phyloP scores from a whole-genome alignment of 2,329 filamentous ascomycete genomes.

The Hymenoscyphus linearis region DNA sequence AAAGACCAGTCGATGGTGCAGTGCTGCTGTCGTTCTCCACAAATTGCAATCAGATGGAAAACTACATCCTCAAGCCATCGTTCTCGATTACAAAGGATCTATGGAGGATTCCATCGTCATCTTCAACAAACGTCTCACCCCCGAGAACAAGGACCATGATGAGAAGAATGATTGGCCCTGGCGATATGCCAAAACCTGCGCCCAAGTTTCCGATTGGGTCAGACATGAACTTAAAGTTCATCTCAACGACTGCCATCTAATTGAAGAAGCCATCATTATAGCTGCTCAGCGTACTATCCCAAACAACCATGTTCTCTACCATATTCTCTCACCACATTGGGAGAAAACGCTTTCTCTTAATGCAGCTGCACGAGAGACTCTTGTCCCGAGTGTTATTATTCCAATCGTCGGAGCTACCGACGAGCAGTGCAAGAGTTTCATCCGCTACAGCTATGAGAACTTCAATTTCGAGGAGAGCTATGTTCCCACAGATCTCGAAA shows the following conservation, averaged over 20 bases:
- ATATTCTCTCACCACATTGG: constrained; percentile 43
- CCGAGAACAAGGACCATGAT: constrained; percentile 28
- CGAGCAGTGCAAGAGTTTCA: constrained; percentile 35
- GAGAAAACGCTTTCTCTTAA: constrained; percentile 46
- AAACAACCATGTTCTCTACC: constrained; percentile 39
- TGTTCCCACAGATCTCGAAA: constrained; percentile 40
- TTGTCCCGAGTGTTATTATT: constrained; percentile 42
- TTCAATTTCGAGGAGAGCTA: constrained; percentile 39
- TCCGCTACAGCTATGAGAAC: constrained; percentile 37
- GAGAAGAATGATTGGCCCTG: constrained; percentile 45
- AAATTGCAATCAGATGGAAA: constrained; percentile 39
- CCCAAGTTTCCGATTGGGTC: constrained; percentile 44
- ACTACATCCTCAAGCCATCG: constrained; percentile 45
- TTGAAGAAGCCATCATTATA: constrained; percentile 45
- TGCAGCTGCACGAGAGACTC: constrained; percentile 38
- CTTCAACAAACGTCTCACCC: constrained; percentile 42
- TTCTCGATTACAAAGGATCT: constrained; percentile 41
- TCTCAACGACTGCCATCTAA: constrained; percentile 40
- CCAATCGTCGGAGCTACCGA: constrained; percentile 38
- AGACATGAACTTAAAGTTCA: constrained; percentile 44
- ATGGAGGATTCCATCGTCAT: constrained; percentile 42
- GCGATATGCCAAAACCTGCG: constrained; percentile 47
- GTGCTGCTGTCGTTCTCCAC: constrained; percentile 40
- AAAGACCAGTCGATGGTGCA: constrained; percentile 18
- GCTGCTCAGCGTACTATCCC: constrained; percentile 40